phyloP scores from a whole-genome alignment of 352 stramenopile genomes.

The Pythium pyrilobum region DNA sequence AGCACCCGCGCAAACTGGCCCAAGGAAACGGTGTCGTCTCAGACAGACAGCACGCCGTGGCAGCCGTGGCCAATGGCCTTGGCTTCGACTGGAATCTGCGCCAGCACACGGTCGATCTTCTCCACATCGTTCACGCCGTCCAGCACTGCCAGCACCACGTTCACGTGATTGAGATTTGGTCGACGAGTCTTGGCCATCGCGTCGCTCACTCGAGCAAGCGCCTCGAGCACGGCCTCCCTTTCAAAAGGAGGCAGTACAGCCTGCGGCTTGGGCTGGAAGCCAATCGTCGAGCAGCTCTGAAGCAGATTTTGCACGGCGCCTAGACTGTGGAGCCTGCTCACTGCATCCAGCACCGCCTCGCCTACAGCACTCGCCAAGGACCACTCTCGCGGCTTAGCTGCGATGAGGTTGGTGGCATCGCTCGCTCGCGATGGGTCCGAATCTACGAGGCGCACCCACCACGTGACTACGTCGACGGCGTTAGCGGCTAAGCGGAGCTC shows the following conservation, averaged over 20 bases:
- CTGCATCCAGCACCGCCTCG: background rate
- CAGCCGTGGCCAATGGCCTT: no score
- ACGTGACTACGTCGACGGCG: background rate
- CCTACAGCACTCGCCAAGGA: background rate
- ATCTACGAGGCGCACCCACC: background rate
- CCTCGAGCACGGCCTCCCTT: background rate
- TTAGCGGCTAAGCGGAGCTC: background rate
- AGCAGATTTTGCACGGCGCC: background rate
- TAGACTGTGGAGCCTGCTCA: background rate
- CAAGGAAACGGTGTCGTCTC: no score
- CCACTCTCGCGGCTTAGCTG: background rate
- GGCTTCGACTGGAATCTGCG: no score
- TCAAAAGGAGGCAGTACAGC: background rate
- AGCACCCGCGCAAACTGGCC: no score
- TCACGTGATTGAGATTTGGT: background rate
- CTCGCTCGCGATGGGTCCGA: background rate
- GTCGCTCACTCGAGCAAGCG: background rate
- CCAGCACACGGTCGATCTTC: no score
- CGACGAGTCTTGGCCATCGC: background rate
- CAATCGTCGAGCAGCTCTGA: background rate
- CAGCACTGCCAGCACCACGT: conserved; percentile 2
- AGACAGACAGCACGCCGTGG: no score
- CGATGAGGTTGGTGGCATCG: background rate
- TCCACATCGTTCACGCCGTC: background rate
- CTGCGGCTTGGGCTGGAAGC: conserved; percentile 6